Base-by-base conservation (phyloP, 495 filamentous ascomycete genomes). In the Podospora anserina region DNA sequence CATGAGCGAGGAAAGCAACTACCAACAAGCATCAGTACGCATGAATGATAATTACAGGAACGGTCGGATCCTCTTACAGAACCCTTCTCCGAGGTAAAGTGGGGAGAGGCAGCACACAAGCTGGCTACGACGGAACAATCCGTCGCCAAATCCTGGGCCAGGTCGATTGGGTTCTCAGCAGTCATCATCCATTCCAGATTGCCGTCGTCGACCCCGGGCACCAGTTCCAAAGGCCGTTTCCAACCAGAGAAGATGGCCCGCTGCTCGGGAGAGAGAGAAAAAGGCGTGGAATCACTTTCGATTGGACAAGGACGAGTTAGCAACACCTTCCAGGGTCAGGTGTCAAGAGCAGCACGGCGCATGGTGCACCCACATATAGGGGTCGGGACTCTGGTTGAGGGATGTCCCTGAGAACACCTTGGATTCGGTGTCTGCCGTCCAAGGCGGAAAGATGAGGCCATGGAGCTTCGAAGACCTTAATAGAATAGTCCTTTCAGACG, bases 111-210 rank as follows among this genome's bases (percentile, higher is more conserved):
- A 61, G 94, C 93, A 74, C 93, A 97, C 13, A 99, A 85, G 78
- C 94, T 97, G 5, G 96, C 95, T 55, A 99, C 93, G 5, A 99
- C 93, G 5, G 95, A 98, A 72, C 95, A 99, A 73, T 99, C 95
- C 2, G 93, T 93, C 20, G 94, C 89, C 55, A 96, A 84, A 76
- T 98, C 95, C 79, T 99, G 95, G 5, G 96, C 92, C 15, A 99
- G 83, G 76, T 98, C 96, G 63, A 88, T 85, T 53, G 83, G 82
- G 1, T 79, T 72, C 4, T 74, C 74, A 1, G 85, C 79, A 27
- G 75, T 70, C 88, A 92, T 93, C 16, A 85, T 73, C 39, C 83
- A 81, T 15, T 78, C 72, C n/a, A 70, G 32, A n/a, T 66, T 64
- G 16, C 61, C 62, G 26, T 66, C 72, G 23, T 61, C 3, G 23